Conservation (phyloP, 495 filamentous ascomycete genomes). For the Xylaria curta region DNA sequence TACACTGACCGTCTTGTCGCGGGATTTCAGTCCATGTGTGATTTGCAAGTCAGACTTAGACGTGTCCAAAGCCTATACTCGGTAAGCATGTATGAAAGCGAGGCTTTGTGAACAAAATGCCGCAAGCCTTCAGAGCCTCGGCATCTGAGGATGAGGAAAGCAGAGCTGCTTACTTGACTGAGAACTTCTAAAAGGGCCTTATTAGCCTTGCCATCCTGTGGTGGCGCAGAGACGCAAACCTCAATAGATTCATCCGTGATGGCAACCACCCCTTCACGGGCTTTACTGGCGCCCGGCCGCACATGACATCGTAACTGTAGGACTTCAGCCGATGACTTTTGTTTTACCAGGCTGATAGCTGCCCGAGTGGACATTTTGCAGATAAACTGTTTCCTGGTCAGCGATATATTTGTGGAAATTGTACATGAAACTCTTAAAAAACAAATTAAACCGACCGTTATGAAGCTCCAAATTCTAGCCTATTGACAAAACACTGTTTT, state of each 20-base stretch:
- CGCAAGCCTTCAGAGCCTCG: not conserved
- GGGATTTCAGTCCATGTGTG: conserved; percentile 65
- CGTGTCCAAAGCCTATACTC: conserved; percentile 58
- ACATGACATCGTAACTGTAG: conserved; percentile 64
- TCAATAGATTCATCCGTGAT: conserved; percentile 63
- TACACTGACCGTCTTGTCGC: conserved; percentile 64
- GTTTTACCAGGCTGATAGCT: conserved; percentile 36
- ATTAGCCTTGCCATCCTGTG: conserved; percentile 71
- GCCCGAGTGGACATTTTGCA: conserved; percentile 35
- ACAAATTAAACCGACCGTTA: not conserved
- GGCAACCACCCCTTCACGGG: conserved; percentile 62
- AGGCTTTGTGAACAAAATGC: not conserved
- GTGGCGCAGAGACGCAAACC: conserved; percentile 66
- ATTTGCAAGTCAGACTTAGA: conserved; percentile 70
- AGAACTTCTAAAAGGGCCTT: conserved; percentile 64
- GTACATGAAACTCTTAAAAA: not conserved
- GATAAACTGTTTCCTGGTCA: not conserved
- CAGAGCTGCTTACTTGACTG: conserved; percentile 57
- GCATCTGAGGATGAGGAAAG: not conserved
- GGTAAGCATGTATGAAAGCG: not conserved
- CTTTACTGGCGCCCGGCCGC: conserved; percentile 67
- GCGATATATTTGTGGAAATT: not conserved
- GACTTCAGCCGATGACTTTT: conserved; percentile 47
- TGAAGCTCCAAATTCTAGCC: not conserved
- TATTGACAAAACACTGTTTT: not conserved